These are phyloP conservation scores for Apophysomyces trapeziformis DNA, from an alignment of 371 early-diverging fungal species.

Conservation along the genomic window DNA sequence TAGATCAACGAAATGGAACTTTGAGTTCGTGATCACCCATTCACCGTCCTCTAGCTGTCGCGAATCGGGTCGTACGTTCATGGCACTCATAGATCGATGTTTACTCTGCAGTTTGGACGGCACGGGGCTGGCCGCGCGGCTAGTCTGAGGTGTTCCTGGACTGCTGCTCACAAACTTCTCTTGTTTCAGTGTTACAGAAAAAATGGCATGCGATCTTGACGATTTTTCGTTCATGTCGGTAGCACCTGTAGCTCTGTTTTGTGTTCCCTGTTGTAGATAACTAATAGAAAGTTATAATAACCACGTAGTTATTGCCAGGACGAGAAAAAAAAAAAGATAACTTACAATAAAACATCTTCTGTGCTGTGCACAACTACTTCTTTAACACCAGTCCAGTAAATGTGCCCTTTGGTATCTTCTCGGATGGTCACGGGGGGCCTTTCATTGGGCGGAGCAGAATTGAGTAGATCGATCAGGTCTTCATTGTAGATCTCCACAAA, in stretches of 20 bases:
- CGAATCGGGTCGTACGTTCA: not conserved
- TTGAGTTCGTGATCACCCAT: conserved; percentile 74
- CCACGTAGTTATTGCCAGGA: not conserved
- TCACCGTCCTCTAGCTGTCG: conserved; percentile 45
- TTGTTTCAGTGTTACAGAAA: conserved; percentile 88
- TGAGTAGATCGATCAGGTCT: conserved; percentile 85
- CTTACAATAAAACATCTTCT: conserved; percentile 78
- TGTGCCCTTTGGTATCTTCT: conserved; percentile 91
- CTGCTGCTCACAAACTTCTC: conserved; percentile 49
- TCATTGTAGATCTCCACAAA: conserved; percentile 99
- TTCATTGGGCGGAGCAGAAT: conserved; percentile 52
- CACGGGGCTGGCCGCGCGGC: conserved; percentile 37
- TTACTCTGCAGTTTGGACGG: conserved; percentile 26
- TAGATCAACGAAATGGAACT: conserved; percentile 99
- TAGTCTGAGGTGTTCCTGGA: conserved; percentile 26
- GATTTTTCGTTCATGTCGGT: conserved; percentile 98
- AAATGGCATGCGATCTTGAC: conserved; percentile 98
- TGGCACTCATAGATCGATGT: conserved; percentile 16
- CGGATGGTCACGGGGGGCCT: conserved; percentile 82
- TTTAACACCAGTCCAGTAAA: conserved; percentile 88
- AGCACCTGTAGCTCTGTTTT: conserved; percentile 88
- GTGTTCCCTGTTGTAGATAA: conserved; percentile 77
- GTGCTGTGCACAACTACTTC: conserved; percentile 79
- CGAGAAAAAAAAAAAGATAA: not conserved
- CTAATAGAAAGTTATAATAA: conserved; percentile 27